A percentile compares a stretch with the other conserved stretches of the same genome.
Evolutionary conservation across 1,139 yeast species (phyloP).

Genomic region (Scheffersomyces quercinus): DNA sequence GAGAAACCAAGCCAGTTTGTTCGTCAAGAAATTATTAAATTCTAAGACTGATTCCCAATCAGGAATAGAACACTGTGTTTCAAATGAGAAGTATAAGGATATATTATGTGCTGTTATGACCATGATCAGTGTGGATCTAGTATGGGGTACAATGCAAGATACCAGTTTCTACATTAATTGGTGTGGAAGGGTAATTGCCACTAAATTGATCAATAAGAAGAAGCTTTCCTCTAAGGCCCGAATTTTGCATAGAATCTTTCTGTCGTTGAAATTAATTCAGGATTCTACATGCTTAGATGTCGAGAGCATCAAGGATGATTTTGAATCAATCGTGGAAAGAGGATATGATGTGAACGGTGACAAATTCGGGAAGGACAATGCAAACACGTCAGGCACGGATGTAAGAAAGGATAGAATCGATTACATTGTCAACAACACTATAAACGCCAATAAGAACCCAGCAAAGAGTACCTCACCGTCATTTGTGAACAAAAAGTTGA

Average conservation of each 20-base stretch:
- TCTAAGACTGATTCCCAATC: slow-evolving; percentile 33
- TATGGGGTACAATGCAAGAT: slow-evolving; percentile 91
- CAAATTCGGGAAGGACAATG: slow-evolving; percentile 22
- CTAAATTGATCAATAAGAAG: slow-evolving; percentile 67
- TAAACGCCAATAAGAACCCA: slow-evolving; percentile 4
- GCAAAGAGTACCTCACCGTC: slow-evolving; percentile 34
- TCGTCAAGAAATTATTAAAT: slow-evolving; percentile 52
- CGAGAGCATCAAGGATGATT: slow-evolving; percentile 38
- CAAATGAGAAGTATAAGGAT: slow-evolving; percentile 76
- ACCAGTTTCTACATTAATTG: slow-evolving; percentile 74
- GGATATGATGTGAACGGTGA: slow-evolving; percentile 46
- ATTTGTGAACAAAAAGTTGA: slow-evolving; percentile 45
- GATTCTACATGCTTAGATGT: slow-evolving; percentile 65
- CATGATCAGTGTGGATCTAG: slow-evolving; percentile 86
- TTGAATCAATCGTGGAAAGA: slow-evolving; percentile 27
- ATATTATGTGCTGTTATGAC: slow-evolving; percentile 81
- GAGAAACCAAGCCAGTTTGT: slow-evolving; percentile 72
- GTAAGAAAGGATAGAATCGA: slow-evolving; percentile 44
- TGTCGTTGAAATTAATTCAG: slow-evolving; percentile 73
- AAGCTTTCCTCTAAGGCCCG: slow-evolving; percentile 74
- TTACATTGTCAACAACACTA: slow-evolving; percentile 41
- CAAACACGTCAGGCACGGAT: slow-evolving; percentile 1
- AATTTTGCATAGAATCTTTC: slow-evolving; percentile 74
- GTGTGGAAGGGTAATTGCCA: slow-evolving; percentile 72
- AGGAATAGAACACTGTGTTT: slow-evolving; percentile 53